Base-by-base conservation (phyloP, 805 yeast species). In the Saccharomyces eubayanus region DNA sequence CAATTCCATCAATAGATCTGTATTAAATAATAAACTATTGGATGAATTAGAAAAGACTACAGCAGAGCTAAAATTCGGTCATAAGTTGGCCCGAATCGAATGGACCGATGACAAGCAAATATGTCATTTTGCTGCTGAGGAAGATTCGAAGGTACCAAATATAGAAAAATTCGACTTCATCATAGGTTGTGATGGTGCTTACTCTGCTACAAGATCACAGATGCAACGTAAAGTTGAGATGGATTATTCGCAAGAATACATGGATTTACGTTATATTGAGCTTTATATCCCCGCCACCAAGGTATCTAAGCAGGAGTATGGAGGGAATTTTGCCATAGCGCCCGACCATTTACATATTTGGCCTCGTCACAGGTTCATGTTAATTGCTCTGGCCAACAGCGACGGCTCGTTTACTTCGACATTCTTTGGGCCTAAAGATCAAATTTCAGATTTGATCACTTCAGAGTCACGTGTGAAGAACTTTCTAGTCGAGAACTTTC, bases 351-450 rank as follows among this genome's bases (percentile, higher is more conserved):
- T 91, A 51, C 97, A 91, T 63, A 88, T 91, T 48, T 91, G 97
- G 97, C 97, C 97, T 3, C 75, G 97, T 48, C 80, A 83, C 55
- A 77, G 87, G 52, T 88, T 75, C 66, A 91, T 91, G 97, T 77
- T 91, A 60, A 91, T 91, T 62, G 96, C 96, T 0, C 75, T 91
- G 55, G 87, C 97, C 9, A 91, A 91, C 60, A 68, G 72, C 27
- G 96, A 88, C 66, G 94, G 92, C 0, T 84, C 96, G 5, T 91
- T 90, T 69, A 91, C 97, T 0, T 84, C 89, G 1, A 91, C 97
- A 0, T 83, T 90, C 59, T 91, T 91, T 73, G 89, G 89, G 10
- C 89, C 96, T 1, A 84, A 89, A 84, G 63, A 71, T 5, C 63
- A 86, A 16, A 80, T 86, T 24, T 87, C 85, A 53, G 68, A 77